These are phyloP conservation scores for Starmerella apicola DNA, from an alignment of 805 yeast species.

Conservation along the genomic window DNA sequence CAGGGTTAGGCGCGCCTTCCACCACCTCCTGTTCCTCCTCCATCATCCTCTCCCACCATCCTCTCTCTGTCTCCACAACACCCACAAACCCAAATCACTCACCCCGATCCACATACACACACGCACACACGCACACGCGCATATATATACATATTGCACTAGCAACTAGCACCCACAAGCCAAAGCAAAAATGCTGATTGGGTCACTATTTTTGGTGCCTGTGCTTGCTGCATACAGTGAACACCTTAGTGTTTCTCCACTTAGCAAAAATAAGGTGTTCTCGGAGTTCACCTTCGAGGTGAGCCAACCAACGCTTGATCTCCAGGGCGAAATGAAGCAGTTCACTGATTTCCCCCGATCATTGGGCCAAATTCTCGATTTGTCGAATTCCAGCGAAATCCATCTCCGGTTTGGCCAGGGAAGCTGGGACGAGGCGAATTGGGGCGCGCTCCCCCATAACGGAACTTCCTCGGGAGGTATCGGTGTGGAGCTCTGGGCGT, in stretches of 20 bases:
- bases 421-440: constrained; percentile 79
- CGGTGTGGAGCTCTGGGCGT: constrained; percentile 90
- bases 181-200: too few relatives aligned
- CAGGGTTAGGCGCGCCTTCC: too few relatives aligned
- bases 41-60: too few relatives aligned
- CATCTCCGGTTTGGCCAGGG: constrained; percentile 87
- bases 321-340: constrained; percentile 11
- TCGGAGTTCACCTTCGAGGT: constrained; percentile 54
- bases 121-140: too few relatives aligned
- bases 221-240: constrained; percentile 38
- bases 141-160: too few relatives aligned
- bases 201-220: background rate
- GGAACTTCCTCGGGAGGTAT: constrained; percentile 79
- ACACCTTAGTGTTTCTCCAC: constrained; percentile 48
- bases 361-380: constrained; percentile 60
- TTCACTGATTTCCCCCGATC: constrained; percentile 56
- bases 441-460: constrained; percentile 69
- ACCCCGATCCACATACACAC: too few relatives aligned
- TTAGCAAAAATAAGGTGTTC: constrained; percentile 58
- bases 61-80: too few relatives aligned
- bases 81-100: too few relatives aligned
- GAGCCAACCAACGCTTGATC: constrained; percentile 6
- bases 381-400: constrained; percentile 57
- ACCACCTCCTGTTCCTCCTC: too few relatives aligned
- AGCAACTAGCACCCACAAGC: too few relatives aligned